A percentile compares a stretch with the other conserved stretches of the same genome.
These are phyloP conservation scores for Cryphonectria japonica DNA, from an alignment of 2,329 filamentous ascomycete species.

Conservation along the genomic window DNA sequence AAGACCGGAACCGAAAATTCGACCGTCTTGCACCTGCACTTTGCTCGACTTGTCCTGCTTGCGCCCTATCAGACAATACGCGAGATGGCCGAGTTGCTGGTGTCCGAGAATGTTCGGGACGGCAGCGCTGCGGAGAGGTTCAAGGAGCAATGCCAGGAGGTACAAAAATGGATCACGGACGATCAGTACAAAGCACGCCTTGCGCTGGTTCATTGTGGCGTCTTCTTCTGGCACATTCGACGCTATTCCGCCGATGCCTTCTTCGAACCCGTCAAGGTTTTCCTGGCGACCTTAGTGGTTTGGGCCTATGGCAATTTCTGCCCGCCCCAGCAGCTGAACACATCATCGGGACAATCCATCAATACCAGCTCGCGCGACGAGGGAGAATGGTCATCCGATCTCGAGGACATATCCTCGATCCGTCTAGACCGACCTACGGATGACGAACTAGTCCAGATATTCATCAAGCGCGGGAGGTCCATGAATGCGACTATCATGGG, in stretches of 20 bases:
- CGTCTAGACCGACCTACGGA: slow-evolving; percentile 57
- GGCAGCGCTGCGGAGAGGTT: slow-evolving; percentile 38
- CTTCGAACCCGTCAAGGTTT: slow-evolving; percentile 44
- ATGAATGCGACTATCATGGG: slow-evolving; percentile 55
- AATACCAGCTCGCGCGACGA: slow-evolving; percentile 13
- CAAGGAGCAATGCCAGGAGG: slow-evolving; percentile 40
- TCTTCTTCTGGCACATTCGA: slow-evolving; percentile 50
- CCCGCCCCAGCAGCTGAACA: slow-evolving; percentile 25
- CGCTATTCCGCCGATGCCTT: slow-evolving; percentile 47
- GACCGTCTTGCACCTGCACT: slow-evolving; percentile 59
- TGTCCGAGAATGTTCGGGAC: slow-evolving; percentile 29
- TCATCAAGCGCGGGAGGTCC: slow-evolving; percentile 51
- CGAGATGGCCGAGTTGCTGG: slow-evolving; percentile 44
- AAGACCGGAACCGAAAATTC: slow-evolving; percentile 56
- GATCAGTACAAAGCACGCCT: slow-evolving; percentile 51
- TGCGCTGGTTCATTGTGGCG: slow-evolving; percentile 48
- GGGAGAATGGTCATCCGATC: slow-evolving; percentile 14
- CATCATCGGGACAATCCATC: slow-evolving; percentile 1
- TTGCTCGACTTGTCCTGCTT: slow-evolving; percentile 56
- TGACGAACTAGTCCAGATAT: slow-evolving; percentile 59
- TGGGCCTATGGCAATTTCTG: slow-evolving; percentile 43
- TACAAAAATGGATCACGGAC: slow-evolving; percentile 23
- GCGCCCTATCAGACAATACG: slow-evolving; percentile 52
- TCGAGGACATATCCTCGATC: slow-evolving; percentile 44
- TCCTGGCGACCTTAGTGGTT: slow-evolving; percentile 43